Conservation (phyloP, 2,329 filamentous ascomycete species). For the Paraphoma sp. region DNA sequence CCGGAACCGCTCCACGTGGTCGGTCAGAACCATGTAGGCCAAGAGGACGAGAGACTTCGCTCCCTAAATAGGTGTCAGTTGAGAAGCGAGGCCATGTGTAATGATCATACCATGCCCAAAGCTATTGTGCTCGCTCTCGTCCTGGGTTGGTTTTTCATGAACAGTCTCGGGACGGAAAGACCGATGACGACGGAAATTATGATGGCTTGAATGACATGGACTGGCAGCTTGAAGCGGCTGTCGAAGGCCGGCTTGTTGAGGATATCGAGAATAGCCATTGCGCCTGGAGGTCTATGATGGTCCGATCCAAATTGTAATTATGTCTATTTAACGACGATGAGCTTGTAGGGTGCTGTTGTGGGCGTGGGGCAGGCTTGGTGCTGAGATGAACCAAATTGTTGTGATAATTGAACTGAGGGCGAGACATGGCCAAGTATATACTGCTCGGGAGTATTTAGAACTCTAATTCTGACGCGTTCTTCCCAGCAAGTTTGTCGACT, state of each 20-base stretch:
- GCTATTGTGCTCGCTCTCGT: constrained; percentile 29
- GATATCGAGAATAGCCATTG: constrained; percentile 18
- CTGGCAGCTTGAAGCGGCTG: constrained; percentile 19
- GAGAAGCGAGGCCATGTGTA: no score
- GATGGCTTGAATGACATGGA: constrained; percentile 20
- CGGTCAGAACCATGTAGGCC: constrained; percentile 50
- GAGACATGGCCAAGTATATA: background rate
- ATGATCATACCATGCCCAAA: constrained; percentile 25
- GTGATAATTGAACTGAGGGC: background rate
- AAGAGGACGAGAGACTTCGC: constrained; percentile 52
- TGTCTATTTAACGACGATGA: background rate
- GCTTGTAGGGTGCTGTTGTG: background rate
- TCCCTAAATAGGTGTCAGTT: constrained; percentile 25
- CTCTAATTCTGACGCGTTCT: background rate
- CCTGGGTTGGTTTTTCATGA: constrained; percentile 28
- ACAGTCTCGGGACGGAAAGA: constrained; percentile 23
- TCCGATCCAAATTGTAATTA: background rate
- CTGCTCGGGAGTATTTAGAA: background rate
- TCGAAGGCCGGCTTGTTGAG: constrained; percentile 35
- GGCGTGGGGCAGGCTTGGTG: background rate
- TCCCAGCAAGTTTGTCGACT: constrained; percentile 5
- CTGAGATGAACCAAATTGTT: background rate
- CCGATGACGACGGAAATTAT: constrained; percentile 17
- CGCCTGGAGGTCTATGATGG: background rate
- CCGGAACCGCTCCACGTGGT: constrained; percentile 40